phyloP scores from a whole-genome alignment of 805 yeast genomes.

The Metschnikowia anglica region DNA sequence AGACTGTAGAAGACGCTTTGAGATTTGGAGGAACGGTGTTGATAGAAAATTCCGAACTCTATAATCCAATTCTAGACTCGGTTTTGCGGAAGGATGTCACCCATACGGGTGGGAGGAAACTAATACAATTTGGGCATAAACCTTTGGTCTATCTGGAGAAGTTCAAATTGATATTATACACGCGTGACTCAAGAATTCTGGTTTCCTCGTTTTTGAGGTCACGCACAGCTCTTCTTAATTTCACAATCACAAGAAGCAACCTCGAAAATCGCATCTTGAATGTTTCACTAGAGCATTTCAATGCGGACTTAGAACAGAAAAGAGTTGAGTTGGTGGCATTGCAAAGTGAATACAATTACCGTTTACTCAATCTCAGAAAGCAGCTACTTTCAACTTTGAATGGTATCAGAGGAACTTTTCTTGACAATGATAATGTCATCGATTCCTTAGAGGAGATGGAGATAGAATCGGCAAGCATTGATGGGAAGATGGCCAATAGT shows the following conservation, averaged over 20 bases:
- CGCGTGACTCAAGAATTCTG: constrained; percentile 52
- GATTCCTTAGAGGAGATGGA: constrained; percentile 65
- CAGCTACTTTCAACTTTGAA: constrained; percentile 58
- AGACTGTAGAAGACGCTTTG: constrained; percentile 73
- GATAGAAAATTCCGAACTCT: constrained; percentile 75
- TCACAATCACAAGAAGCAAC: constrained; percentile 66
- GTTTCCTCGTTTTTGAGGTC: constrained; percentile 59
- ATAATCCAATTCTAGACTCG: constrained; percentile 70
- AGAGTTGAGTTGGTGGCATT: constrained; percentile 52
- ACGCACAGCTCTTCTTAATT: constrained; percentile 65
- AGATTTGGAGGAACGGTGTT: constrained; percentile 78
- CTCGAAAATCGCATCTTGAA: constrained; percentile 64
- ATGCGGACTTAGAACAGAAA: constrained; percentile 66
- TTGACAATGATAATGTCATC: constrained; percentile 65
- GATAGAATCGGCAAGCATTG: constrained; percentile 54
- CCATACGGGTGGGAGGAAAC: constrained; percentile 65
- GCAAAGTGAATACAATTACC: constrained; percentile 58
- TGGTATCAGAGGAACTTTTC: constrained; percentile 55
- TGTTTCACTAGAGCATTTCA: constrained; percentile 49
- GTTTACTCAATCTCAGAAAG: constrained; percentile 55
- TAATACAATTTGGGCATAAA: constrained; percentile 59
- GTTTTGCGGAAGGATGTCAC: constrained; percentile 61
- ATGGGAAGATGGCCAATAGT: constrained; percentile 54
- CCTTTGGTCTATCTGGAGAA: constrained; percentile 66
- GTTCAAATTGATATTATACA: constrained; percentile 59